Conservation (phyloP, 129 eudicot species). For the Artemisia annua region DNA sequence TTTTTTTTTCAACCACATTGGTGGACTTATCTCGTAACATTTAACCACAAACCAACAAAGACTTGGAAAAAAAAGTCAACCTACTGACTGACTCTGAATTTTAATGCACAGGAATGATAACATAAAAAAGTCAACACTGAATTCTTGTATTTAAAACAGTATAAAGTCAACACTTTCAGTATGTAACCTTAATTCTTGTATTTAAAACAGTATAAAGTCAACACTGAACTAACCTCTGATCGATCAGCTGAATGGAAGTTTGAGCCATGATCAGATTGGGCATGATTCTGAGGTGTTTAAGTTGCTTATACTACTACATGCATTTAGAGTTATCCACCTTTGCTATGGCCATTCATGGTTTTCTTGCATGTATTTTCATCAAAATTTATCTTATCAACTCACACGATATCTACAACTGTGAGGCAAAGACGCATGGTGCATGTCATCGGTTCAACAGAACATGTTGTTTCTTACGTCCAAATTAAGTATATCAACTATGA, state of each 20-base stretch:
- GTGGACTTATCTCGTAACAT: slow-evolving; percentile 13
- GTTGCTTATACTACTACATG: background rate
- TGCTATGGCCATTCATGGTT: background rate
- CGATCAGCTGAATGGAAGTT: slow-evolving; percentile 25
- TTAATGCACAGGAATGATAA: slow-evolving; percentile 25
- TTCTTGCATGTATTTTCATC: background rate
- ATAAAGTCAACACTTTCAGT: slow-evolving; percentile 32
- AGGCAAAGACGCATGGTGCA: no score
- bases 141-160: slow-evolving; percentile 11
- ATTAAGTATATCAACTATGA: no score
- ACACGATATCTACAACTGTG: no score
- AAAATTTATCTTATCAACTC: background rate
- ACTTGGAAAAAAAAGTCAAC: slow-evolving; percentile 14
- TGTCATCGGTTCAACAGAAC: no score
- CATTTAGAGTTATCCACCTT: background rate
- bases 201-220: slow-evolving; percentile 26
- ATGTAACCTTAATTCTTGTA: slow-evolving; percentile 7
- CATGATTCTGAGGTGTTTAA: slow-evolving; percentile 29
- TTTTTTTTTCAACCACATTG: background rate
- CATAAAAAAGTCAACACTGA: slow-evolving; percentile 27
- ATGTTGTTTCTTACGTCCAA: no score
- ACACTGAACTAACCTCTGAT: background rate
- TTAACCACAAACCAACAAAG: slow-evolving; percentile 32
- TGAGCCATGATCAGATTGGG: slow-evolving; percentile 33
- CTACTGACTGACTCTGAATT: slow-evolving; percentile 8